Evolutionary conservation across 139 green algal genomes (phyloP).

Genomic region (Coccomyxa sp.): DNA sequence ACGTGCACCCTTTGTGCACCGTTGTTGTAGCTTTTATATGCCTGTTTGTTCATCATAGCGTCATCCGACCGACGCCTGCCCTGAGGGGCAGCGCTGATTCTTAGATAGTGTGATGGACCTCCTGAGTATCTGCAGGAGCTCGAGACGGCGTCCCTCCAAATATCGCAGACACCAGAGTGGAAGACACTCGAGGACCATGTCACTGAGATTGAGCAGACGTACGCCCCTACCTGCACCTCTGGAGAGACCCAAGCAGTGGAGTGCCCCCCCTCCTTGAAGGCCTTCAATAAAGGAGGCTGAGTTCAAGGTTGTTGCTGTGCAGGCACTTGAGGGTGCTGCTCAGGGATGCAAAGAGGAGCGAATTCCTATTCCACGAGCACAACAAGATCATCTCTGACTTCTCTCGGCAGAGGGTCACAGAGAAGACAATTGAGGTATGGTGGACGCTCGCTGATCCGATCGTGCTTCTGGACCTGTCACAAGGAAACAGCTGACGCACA

Average conservation of each 20-base stretch:
- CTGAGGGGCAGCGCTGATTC: not conserved
- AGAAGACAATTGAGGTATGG: slow-evolving; percentile 79
- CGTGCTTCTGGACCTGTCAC: not conserved
- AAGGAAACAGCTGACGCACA: not conserved
- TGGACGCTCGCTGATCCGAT: not conserved
- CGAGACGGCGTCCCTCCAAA: not conserved
- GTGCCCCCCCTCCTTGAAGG: not conserved
- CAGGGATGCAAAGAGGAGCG: slow-evolving; percentile 65
- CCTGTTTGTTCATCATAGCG: not conserved
- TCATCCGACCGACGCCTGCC: not conserved
- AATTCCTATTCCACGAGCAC: slow-evolving; percentile 75
- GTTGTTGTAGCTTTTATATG: not conserved
- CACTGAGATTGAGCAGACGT: slow-evolving; percentile 77
- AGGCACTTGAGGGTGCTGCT: slow-evolving; percentile 88
- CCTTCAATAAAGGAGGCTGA: slow-evolving; percentile 4
- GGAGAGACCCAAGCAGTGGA: not conserved
- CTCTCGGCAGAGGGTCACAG: slow-evolving; percentile 82
- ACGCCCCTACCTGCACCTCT: slow-evolving; percentile 17
- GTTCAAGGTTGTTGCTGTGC: not conserved
- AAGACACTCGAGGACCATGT: slow-evolving; percentile 73
- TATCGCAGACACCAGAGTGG: slow-evolving; percentile 53
- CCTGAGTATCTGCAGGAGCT: not conserved
- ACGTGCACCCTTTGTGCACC: no score
- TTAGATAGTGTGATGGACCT: no score
- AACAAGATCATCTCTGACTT: slow-evolving; percentile 89